Conservation (phyloP, 148 eudicot species). For the Oxyria digyna region DNA sequence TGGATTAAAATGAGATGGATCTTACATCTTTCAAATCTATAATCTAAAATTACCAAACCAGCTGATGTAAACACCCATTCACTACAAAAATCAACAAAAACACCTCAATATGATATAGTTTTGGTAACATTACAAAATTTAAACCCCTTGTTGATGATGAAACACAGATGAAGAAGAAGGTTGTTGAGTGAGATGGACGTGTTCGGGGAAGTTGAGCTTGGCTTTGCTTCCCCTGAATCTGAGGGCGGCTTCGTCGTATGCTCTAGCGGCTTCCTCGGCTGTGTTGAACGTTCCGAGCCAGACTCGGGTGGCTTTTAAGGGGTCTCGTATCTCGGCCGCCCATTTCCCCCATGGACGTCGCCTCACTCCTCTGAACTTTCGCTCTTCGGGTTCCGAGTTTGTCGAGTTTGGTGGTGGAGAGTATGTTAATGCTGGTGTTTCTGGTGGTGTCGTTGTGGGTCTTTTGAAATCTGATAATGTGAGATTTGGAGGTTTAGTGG, state of each 20-base stretch:
- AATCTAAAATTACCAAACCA: background rate
- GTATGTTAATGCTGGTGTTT: background rate
- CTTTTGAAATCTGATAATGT: background rate
- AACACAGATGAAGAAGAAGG: background rate
- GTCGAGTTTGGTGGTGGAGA: background rate
- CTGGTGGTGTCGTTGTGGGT: background rate
- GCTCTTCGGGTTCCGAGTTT: background rate
- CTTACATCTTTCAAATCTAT: too few relatives aligned
- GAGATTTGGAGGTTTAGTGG: background rate
- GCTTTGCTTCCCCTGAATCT: slow-evolving; percentile 65
- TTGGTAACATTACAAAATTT: too few relatives aligned
- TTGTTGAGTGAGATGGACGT: slow-evolving; percentile 20
- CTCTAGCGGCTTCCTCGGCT: slow-evolving; percentile 68
- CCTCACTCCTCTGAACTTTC: slow-evolving; percentile 70
- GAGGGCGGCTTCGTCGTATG: slow-evolving; percentile 74
- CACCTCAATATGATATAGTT: too few relatives aligned
- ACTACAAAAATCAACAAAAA: too few relatives aligned
- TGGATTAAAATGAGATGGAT: too few relatives aligned
- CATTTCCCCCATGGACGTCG: slow-evolving; percentile 87
- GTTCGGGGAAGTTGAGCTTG: slow-evolving; percentile 74
- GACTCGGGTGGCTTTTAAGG: slow-evolving; percentile 60
- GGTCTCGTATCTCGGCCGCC: slow-evolving; percentile 85
- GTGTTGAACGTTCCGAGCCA: slow-evolving; percentile 80
- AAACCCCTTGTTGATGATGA: background rate
- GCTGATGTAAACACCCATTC: too few relatives aligned